Evolutionary conservation across 2,329 filamentous ascomycete species (phyloP).

Genomic region (Calonectria multiphialidica): DNA sequence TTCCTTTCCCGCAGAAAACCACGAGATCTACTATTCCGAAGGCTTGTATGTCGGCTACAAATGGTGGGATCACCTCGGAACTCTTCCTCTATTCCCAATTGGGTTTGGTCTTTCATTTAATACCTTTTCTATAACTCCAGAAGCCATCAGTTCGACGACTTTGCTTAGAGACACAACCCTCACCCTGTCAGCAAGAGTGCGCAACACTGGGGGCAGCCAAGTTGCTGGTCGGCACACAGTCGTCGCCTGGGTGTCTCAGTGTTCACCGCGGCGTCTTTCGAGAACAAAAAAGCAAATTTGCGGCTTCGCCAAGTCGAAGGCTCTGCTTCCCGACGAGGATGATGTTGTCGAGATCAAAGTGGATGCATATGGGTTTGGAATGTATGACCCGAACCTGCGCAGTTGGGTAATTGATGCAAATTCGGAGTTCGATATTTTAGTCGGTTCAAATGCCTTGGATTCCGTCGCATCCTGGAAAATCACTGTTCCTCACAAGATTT

Average conservation of each 20-base stretch:
- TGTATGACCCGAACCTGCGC: neutral
- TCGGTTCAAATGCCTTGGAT: neutral
- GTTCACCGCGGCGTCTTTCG: neutral
- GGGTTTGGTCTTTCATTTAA: slow-evolving; percentile 4
- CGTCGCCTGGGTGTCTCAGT: slow-evolving; percentile 6
- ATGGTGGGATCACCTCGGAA: slow-evolving; percentile 11
- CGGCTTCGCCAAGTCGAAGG: neutral
- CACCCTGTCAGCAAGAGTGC: neutral
- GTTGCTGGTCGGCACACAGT: neutral
- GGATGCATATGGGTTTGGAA: neutral
- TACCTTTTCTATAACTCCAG: neutral
- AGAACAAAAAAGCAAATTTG: slow-evolving; percentile 1
- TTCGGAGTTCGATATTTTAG: neutral
- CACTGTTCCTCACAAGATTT: neutral
- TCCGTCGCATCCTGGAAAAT: neutral
- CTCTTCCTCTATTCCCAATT: neutral
- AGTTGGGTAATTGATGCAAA: neutral
- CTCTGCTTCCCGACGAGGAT: neutral
- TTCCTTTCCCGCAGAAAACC: neutral
- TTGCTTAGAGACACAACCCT: neutral
- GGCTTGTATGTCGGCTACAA: slow-evolving; percentile 11
- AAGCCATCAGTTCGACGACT: neutral
- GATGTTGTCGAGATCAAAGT: neutral
- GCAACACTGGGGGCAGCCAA: neutral
- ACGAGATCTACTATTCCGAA: neutral